Percentiles rank a stretch among this genome's conserved stretches.
Evolutionary conservation across 768 basidiomycete genomes (phyloP).

Genomic region (Lactifluus subvellereus): DNA sequence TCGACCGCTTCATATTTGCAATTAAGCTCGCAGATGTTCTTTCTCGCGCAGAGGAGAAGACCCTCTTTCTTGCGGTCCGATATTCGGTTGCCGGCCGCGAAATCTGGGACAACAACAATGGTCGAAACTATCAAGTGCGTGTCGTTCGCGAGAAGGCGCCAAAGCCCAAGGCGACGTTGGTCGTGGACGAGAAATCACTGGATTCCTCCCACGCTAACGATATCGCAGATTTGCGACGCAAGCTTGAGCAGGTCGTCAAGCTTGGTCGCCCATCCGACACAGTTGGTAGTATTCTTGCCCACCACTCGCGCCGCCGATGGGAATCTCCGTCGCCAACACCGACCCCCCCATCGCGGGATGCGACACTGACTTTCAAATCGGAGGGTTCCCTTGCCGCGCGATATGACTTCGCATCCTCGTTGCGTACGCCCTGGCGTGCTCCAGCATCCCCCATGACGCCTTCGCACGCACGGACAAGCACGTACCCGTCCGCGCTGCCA

Average conservation of each 20-base stretch:
- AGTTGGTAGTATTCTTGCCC: conserved; percentile 29
- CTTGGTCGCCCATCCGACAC: conserved; percentile 30
- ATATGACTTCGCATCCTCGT: conserved; percentile 52
- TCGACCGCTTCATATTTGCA: conserved; percentile 73
- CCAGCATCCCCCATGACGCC: conserved; percentile 25
- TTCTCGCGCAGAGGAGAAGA: conserved; percentile 74
- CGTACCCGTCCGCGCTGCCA: conserved; percentile 40
- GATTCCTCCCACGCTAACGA: conserved; percentile 31
- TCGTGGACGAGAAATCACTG: neutral
- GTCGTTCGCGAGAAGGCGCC: conserved; percentile 42
- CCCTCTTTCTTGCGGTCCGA: conserved; percentile 70
- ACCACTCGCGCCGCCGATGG: conserved; percentile 23
- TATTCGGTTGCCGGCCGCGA: conserved; percentile 67
- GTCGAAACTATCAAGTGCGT: conserved; percentile 69
- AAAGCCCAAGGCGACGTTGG: conserved; percentile 28
- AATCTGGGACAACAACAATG: conserved; percentile 89
- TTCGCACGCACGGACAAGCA: conserved; percentile 39
- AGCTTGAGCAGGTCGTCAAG: conserved; percentile 59
- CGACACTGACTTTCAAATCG: conserved; percentile 28
- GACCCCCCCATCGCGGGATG: conserved; percentile 13
- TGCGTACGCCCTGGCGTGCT: conserved; percentile 44
- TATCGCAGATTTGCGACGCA: conserved; percentile 56
- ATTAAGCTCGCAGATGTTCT: conserved; percentile 77
- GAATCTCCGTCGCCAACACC: conserved; percentile 21
- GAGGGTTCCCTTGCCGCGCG: conserved; percentile 44